Conservation (phyloP, 1,139 yeast species). For the Pneumocystis murina region DNA sequence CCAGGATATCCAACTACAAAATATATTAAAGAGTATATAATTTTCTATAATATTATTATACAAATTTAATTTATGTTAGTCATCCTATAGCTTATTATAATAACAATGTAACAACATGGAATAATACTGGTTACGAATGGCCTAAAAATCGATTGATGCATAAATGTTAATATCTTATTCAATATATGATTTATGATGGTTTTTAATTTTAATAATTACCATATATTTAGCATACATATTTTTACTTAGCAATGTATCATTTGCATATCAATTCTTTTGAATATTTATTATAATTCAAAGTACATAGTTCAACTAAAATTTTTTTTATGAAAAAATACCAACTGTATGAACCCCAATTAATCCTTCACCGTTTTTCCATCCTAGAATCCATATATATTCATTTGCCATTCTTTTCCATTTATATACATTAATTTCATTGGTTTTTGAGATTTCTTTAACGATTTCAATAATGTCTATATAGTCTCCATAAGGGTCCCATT, state of each 20-base stretch:
- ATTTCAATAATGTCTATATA: background rate
- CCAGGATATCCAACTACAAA: slow-evolving; percentile 54
- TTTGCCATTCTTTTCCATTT: background rate
- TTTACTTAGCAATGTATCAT: too few species aligned
- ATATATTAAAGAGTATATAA: slow-evolving; percentile 36
- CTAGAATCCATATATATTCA: background rate
- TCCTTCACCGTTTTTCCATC: background rate
- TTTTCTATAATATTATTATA: background rate
- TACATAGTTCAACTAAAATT: background rate
- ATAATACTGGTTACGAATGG: slow-evolving; percentile 46
- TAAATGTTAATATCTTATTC: slow-evolving; percentile 22
- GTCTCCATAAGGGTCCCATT: background rate
- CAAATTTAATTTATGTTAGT: background rate
- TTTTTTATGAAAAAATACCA: background rate
- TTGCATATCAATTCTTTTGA: too few species aligned
- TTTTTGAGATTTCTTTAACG: background rate
- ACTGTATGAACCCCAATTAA: background rate
- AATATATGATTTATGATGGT: background rate
- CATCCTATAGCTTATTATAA: slow-evolving; percentile 52
- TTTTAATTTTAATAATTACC: background rate
- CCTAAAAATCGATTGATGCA: slow-evolving; percentile 43
- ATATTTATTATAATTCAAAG: background rate
- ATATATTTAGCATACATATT: background rate
- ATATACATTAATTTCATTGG: background rate
- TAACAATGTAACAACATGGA: slow-evolving; percentile 51